These are phyloP conservation scores for Whalleya microplaca DNA, from an alignment of 2,329 filamentous ascomycete species.

Conservation along the genomic window DNA sequence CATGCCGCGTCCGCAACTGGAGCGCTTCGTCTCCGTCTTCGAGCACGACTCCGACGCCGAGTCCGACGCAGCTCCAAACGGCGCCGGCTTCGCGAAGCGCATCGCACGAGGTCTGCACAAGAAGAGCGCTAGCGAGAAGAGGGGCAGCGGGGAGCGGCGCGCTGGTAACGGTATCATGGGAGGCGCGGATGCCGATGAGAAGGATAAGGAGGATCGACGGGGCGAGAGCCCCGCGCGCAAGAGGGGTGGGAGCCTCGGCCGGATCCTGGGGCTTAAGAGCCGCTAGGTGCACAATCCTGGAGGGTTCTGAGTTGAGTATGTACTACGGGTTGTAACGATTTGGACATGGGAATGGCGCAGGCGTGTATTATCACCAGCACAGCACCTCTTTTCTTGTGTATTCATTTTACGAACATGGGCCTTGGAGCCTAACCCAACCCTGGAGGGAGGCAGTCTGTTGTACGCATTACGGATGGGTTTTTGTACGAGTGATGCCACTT, in stretches of 20 bases:
- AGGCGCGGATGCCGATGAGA: neutral
- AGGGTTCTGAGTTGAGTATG: no score
- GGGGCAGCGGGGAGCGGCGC: conserved; percentile 8
- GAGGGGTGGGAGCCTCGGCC: conserved; percentile 35
- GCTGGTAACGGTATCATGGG: neutral
- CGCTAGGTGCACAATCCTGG: conserved; percentile 9
- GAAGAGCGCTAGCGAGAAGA: conserved; percentile 36
- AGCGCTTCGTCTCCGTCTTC: conserved; percentile 49
- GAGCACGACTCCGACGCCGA: conserved; percentile 52
- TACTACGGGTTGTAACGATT: no score
- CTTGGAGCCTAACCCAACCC: no score
- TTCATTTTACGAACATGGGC: neutral
- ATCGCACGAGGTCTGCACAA: conserved; percentile 49
- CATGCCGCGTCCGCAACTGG: conserved; percentile 25
- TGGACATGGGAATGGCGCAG: no score
- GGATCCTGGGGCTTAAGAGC: conserved; percentile 33
- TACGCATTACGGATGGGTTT: no score
- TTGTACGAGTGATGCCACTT: no score
- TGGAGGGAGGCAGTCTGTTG: no score
- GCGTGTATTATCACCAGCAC: no score
- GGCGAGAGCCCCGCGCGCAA: conserved; percentile 17
- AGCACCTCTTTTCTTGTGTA: neutral
- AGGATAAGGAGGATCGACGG: conserved; percentile 11
- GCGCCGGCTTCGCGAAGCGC: conserved; percentile 39
- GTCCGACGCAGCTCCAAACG: conserved; percentile 24